phyloP scores from a whole-genome alignment of 1,284 basidiomycete genomes.

The Malassezia cuniculi region DNA sequence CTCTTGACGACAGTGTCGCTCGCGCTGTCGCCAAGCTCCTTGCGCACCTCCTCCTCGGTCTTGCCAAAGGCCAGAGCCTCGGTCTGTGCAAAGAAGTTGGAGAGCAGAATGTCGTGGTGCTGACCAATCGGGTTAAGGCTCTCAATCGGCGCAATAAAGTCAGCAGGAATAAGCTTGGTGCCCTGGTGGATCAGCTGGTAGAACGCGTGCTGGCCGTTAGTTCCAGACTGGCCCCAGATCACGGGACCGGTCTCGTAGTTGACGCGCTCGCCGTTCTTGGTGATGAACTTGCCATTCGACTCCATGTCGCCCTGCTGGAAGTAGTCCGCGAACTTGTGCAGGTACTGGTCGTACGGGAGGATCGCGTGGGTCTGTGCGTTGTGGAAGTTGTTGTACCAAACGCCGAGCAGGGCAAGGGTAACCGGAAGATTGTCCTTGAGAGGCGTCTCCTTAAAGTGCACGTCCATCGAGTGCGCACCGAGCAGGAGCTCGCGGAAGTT shows the following conservation, averaged over 20 bases:
- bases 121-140: slow-evolving; percentile 76
- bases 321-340: slow-evolving; percentile 98
- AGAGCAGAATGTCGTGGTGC: slow-evolving; percentile 91
- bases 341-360: slow-evolving; percentile 93
- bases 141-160: slow-evolving; percentile 88
- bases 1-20: slow-evolving; percentile 75
- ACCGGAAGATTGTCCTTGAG: slow-evolving; percentile 87
- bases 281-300: slow-evolving; percentile 92
- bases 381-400: slow-evolving; percentile 99
- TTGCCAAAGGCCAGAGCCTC: slow-evolving; percentile 88
- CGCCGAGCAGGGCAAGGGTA: slow-evolving; percentile 73
- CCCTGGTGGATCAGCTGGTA: slow-evolving; percentile 90
- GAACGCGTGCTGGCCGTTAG: slow-evolving; percentile 98
- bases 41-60: slow-evolving; percentile 70
- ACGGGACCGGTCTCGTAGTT: slow-evolving; percentile 96
- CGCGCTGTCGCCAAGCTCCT: slow-evolving; percentile 63
- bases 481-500: slow-evolving; percentile 80
- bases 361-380: slow-evolving; percentile 87
- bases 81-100: slow-evolving; percentile 96
- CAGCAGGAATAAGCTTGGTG: slow-evolving; percentile 59
- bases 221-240: slow-evolving; percentile 95
- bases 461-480: slow-evolving; percentile 94
- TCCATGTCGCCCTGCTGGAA: slow-evolving; percentile 99
- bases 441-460: slow-evolving; percentile 78
- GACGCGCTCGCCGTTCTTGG: slow-evolving; percentile 81